Evolutionary conservation across 2,329 filamentous ascomycete genomes (phyloP), one percentile per base, ranked within the genome.

Genomic region (Aspergillus pseudoviridinutans): DNA sequence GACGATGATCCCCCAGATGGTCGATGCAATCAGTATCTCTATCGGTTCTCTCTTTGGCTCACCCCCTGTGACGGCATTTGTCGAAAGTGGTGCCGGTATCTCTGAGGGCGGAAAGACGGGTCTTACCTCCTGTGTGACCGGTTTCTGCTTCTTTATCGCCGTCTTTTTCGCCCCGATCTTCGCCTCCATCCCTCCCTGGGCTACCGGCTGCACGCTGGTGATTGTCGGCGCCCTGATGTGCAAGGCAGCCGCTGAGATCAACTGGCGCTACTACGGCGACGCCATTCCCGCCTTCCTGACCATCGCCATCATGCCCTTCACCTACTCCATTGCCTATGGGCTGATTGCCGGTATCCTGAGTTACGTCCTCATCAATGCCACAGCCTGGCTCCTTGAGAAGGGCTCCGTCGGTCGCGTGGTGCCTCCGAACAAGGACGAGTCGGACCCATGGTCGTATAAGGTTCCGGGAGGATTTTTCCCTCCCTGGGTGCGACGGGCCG

Each of bases 121-220:
- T 17, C 76, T 96, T n/a, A 94, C 91, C 0, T 86, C 90, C 50
- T 89, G 93, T 73, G 79, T 85, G 17, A 87, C 90, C 0, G 91
- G 91, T 4, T 56, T 95, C 51, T 92, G 88, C 76, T 96, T 96
- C 80, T 88, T 96, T 78, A 85, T 95, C 70, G 85, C 89, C 57
- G 84, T 95, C 60, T 95, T 95, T 80, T 95, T 95, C 71, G 91
- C 91, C 0, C 91, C 91, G 0, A 93, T 95, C 57, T 95, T 95
- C 69, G 91, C 91, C 9, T 92, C 89, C 0, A 94, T 95, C 57
- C 91, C 91, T 4, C 87, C 91, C 0, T 95, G 90, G 90, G 91
- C 91, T 2, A 96, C 91, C 0, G 91, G 91, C 50, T 92, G 89
- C 71, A 92, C 92, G n/a, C 82, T 95, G 27, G 82, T 96, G 64